Evolutionary conservation across 345 rosid genomes (phyloP).

Genomic region (Melaleuca alternifolia): DNA sequence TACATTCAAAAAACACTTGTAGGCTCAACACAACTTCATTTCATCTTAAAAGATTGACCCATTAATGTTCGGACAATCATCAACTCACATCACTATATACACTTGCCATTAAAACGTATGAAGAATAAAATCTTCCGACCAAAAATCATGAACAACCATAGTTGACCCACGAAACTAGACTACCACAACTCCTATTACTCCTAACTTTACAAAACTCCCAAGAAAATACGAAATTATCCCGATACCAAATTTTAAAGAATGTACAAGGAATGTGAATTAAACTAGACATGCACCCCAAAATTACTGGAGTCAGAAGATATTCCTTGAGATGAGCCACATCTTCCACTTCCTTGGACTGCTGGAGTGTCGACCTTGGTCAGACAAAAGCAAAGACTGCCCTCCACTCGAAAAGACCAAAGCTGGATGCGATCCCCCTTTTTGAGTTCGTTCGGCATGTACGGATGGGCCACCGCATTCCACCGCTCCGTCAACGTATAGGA

Average conservation of each 20-base stretch:
- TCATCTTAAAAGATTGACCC: neutral
- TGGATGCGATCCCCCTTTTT: neutral
- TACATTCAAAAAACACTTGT: too few relatives aligned
- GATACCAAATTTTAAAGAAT: neutral
- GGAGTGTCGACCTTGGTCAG: neutral
- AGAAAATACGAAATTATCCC: neutral
- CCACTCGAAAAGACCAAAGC: neutral
- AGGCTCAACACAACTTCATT: too few relatives aligned
- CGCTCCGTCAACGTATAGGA: neutral
- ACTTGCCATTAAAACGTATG: too few relatives aligned
- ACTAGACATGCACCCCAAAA: too few relatives aligned
- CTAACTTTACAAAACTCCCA: neutral
- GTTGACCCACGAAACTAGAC: too few relatives aligned
- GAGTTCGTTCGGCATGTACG: neutral
- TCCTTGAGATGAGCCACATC: neutral
- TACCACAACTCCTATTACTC: neutral
- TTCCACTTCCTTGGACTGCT: neutral
- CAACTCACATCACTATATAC: too few relatives aligned
- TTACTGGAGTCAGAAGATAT: neutral
- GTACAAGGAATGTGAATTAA: neutral
- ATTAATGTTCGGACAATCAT: too few relatives aligned
- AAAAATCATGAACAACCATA: too few relatives aligned
- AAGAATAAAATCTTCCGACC: too few relatives aligned
- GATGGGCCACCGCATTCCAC: neutral
- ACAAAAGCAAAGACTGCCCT: neutral